Percentiles rank a stretch among this genome's conserved stretches.
phyloP scores from a whole-genome alignment of 202 grass and related monocot species.

The Musa balbisiana region DNA sequence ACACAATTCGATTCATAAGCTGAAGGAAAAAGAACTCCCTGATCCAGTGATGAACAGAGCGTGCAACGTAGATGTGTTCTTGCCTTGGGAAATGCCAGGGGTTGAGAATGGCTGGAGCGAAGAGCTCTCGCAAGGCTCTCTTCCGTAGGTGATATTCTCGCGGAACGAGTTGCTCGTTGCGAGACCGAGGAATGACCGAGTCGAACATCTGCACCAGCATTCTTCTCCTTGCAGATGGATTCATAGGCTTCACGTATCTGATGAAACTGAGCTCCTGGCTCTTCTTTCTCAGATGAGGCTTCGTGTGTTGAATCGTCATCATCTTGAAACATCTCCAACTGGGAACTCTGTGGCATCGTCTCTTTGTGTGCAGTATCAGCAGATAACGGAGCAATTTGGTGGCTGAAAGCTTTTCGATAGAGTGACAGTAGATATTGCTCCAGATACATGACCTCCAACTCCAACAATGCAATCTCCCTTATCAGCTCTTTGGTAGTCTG shows the following conservation, averaged over 20 bases:
- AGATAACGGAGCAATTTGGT: slow-evolving; percentile 46
- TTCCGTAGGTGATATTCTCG: slow-evolving; percentile 67
- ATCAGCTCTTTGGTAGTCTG: slow-evolving; percentile 80
- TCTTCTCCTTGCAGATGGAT: slow-evolving; percentile 26
- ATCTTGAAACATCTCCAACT: slow-evolving; percentile 19
- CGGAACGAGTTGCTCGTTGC: slow-evolving; percentile 50
- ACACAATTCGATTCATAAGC: not conserved
- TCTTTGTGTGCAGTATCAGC: slow-evolving; percentile 21
- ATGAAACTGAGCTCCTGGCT: slow-evolving; percentile 20
- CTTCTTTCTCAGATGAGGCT: slow-evolving; percentile 32
- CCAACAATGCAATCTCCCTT: slow-evolving; percentile 75
- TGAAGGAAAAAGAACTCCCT: not conserved
- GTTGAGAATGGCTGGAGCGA: slow-evolving; percentile 70
- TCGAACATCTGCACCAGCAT: slow-evolving; percentile 29
- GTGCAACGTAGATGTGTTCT: not conserved
- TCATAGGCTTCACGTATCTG: slow-evolving; percentile 36
- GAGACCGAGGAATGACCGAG: slow-evolving; percentile 55
- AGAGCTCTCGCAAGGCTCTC: slow-evolving; percentile 78
- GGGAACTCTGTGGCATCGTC: slow-evolving; percentile 22
- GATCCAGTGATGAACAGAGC: not conserved
- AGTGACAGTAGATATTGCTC: slow-evolving; percentile 91
- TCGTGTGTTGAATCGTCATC: slow-evolving; percentile 26
- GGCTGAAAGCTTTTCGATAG: slow-evolving; percentile 81
- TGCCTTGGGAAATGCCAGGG: slow-evolving; percentile 83
- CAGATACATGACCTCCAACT: slow-evolving; percentile 90